Conservation (phyloP, 2,329 filamentous ascomycete genomes). For the Pseudocercospora musae region DNA sequence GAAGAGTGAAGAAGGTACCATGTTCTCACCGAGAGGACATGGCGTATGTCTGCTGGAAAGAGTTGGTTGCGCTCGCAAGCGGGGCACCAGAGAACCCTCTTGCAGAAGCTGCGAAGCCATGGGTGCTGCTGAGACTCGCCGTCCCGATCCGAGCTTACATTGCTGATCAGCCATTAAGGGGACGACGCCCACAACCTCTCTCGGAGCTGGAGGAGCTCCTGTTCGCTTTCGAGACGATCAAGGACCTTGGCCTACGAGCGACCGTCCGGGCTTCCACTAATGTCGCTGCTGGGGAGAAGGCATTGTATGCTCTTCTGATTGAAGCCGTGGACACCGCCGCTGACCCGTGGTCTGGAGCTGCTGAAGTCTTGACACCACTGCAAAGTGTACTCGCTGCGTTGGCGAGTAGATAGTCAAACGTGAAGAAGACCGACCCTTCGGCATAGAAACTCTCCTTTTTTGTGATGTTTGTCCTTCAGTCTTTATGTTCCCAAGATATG, state of each 20-base stretch:
- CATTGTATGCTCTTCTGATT: conserved; percentile 75
- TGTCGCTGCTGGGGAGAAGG: conserved; percentile 43
- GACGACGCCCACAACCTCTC: conserved; percentile 82
- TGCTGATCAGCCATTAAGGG: conserved; percentile 85
- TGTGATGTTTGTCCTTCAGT: conserved; percentile 20
- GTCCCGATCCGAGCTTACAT: conserved; percentile 80
- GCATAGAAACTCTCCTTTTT: not conserved
- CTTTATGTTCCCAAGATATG: conserved; percentile 35
- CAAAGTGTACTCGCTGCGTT: conserved; percentile 39
- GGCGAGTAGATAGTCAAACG: not conserved
- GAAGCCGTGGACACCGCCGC: conserved; percentile 61
- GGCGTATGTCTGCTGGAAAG: conserved; percentile 75
- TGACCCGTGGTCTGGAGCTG: conserved; percentile 56
- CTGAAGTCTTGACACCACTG: conserved; percentile 45
- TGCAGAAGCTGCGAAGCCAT: conserved; percentile 72
- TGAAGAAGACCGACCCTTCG: not conserved
- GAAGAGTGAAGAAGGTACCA: conserved; percentile 66
- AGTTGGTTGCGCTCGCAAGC: conserved; percentile 53
- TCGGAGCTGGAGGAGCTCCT: conserved; percentile 75
- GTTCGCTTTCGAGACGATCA: conserved; percentile 65
- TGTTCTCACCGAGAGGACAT: conserved; percentile 67
- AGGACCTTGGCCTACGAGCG: conserved; percentile 65
- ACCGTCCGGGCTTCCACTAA: conserved; percentile 21
- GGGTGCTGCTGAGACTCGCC: conserved; percentile 76
- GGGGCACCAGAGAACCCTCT: conserved; percentile 45